A percentile compares a stretch with the other conserved stretches of the same genome.
phyloP scores from a whole-genome alignment of 1,284 basidiomycete species.

The Gymnopus androsaceus region DNA sequence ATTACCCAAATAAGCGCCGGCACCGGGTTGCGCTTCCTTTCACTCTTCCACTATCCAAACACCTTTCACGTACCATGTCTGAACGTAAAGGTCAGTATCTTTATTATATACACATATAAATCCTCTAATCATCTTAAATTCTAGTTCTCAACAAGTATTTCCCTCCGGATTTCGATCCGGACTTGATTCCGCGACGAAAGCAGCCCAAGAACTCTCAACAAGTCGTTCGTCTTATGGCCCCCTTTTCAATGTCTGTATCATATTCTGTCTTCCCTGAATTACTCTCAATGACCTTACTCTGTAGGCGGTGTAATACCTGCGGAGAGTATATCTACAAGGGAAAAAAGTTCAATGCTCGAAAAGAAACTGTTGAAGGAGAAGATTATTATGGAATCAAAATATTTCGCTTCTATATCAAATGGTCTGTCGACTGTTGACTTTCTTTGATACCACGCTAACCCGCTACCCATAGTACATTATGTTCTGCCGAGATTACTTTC shows the following conservation, averaged over 20 bases:
- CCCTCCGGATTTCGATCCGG: conserved; percentile 96
- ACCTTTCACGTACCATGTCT: conserved; percentile 59
- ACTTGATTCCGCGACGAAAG: conserved; percentile 90
- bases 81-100: conserved; percentile 78
- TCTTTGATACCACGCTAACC: not conserved
- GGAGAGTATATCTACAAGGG: conserved; percentile 98
- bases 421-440: conserved; percentile 41
- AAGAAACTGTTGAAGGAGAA: conserved; percentile 96
- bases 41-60: not conserved
- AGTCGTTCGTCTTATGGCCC: conserved; percentile 98
- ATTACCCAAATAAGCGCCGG: not conserved
- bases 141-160: conserved; percentile 90
- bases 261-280: not conserved
- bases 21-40: not conserved
- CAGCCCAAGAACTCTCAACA: conserved; percentile 91
- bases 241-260: conserved; percentile 85
- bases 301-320: conserved; percentile 88
- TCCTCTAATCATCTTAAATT: conserved; percentile 10
- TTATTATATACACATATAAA: not conserved
- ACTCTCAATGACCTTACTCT: not conserved
- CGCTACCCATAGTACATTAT: conserved; percentile 70
- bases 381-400: conserved; percentile 99
- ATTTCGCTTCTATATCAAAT: conserved; percentile 84
- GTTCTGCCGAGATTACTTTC: conserved; percentile 98
- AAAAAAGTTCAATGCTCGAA: conserved; percentile 99